Evolutionary conservation across 192 early-diverging fungal species (phyloP).

Genomic region (Mortierella hygrophila): DNA sequence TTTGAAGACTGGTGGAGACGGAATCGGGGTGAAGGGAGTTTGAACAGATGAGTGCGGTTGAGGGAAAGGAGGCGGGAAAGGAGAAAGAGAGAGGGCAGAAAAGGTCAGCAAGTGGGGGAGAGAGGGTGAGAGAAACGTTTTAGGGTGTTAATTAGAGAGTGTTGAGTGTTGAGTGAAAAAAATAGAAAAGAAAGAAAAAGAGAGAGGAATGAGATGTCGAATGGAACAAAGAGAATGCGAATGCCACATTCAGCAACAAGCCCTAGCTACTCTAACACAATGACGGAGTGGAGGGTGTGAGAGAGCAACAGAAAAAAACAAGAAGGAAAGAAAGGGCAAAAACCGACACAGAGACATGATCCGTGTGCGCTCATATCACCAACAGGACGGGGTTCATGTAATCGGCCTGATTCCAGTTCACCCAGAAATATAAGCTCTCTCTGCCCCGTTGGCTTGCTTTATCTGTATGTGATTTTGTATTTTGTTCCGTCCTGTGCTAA

Average conservation of each 20-base stretch:
- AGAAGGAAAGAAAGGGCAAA: neutral
- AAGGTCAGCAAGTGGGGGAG: neutral
- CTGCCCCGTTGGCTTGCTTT: too few species aligned
- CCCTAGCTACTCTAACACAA: too few species aligned
- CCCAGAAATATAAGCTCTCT: neutral
- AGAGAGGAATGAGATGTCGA: neutral
- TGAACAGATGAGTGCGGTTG: too few species aligned
- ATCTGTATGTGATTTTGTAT: neutral
- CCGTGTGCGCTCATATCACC: constrained; percentile 13
- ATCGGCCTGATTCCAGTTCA: constrained; percentile 47
- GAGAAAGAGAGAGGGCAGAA: neutral
- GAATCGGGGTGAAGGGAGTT: too few species aligned
- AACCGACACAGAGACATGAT: constrained; percentile 10
- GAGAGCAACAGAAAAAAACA: neutral
- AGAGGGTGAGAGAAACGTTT: neutral
- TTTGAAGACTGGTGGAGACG: neutral
- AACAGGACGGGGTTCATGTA: constrained; percentile 18
- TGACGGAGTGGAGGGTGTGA: neutral
- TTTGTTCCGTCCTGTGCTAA: constrained; percentile 13
- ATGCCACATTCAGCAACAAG: too few species aligned
- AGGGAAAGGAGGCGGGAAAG: neutral
- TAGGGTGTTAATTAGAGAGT: neutral
- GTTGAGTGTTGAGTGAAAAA: neutral
- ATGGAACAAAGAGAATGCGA: too few species aligned
- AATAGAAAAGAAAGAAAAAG: neutral